Conservation (phyloP, 306 rosid genomes). For the Sindora glabra region DNA sequence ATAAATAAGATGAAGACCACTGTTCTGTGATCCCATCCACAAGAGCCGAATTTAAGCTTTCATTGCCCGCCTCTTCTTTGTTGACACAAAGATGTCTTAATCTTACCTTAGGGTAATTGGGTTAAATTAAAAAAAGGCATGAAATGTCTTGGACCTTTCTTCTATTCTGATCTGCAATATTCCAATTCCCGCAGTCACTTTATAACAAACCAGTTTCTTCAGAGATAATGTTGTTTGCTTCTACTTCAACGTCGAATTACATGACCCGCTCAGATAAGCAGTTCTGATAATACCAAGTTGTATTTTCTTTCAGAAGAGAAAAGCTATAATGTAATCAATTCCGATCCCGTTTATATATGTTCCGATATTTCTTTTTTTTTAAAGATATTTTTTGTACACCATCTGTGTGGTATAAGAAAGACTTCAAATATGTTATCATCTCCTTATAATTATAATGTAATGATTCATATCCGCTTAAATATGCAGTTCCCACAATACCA, state of each 20-base stretch:
- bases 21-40: slow-evolving; percentile 6
- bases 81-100: neutral
- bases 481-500: too few relatives aligned
- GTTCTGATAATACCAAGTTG: neutral
- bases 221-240: neutral
- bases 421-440: too few relatives aligned
- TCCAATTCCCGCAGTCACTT: slow-evolving; percentile 7
- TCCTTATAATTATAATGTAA: too few relatives aligned
- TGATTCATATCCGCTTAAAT: too few relatives aligned
- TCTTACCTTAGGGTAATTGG: too few relatives aligned
- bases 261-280: neutral
- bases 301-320: neutral
- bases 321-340: too few relatives aligned
- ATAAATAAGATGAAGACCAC: neutral
- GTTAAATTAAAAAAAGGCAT: too few relatives aligned
- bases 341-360: too few relatives aligned
- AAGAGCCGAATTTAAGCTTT: neutral
- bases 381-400: too few relatives aligned
- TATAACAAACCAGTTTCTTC: neutral
- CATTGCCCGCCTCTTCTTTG: neutral
- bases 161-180: neutral
- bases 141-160: too few relatives aligned
- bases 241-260: neutral
- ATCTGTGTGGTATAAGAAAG: too few relatives aligned
- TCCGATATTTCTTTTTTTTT: too few relatives aligned